Evolutionary conservation across 2,329 filamentous ascomycete species (phyloP), one percentile per base, ranked within the genome.

Genomic region (Xylariaceae sp.): DNA sequence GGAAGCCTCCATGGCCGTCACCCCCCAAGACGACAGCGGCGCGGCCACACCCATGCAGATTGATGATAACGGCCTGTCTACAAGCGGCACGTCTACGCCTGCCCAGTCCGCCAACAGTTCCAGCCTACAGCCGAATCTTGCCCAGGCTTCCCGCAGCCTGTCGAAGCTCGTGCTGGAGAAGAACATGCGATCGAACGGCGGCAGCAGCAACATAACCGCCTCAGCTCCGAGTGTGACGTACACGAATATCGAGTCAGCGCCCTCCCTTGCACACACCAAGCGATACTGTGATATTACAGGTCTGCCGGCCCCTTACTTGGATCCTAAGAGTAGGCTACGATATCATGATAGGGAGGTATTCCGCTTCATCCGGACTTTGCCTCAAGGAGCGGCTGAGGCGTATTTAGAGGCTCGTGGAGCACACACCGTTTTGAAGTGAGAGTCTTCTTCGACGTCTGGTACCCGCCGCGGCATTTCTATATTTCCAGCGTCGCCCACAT

Each of bases 281-380:
- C 88, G 87, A 65, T 99, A 97, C 72, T 99, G 94, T 76, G 95
- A 99, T 71, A 82, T 99, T 64, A 99, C 94, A 1, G 95, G 94
- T 1, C 74, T 99, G 60, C 84, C 89, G n/a, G 89, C 91, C 29
- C 87, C 88, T 5, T 99, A 99, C 69, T 84, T 89, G 30, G 94
- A 99, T 69, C 95, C 94, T 2, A 99, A 99, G 80, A 95, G 92
- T 37, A 82, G 92, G 60, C 73, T 99, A 71, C 80, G 92, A 58
- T 99, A 99, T 72, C 89, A 96, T 71, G 87, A 99, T 71, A 88
- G 83, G 70, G 94, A 99, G 75, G 83, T 97, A 5, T 99, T 96
- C 75, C 83, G 81, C 2, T 81, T 91, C 39, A 87, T 99, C 55
- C 84, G 91, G 65, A 83, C 80, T 2, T 72, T 99, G 64, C 87